phyloP scores from a whole-genome alignment of 331 rosid genomes.

The Telfairia occidentalis region DNA sequence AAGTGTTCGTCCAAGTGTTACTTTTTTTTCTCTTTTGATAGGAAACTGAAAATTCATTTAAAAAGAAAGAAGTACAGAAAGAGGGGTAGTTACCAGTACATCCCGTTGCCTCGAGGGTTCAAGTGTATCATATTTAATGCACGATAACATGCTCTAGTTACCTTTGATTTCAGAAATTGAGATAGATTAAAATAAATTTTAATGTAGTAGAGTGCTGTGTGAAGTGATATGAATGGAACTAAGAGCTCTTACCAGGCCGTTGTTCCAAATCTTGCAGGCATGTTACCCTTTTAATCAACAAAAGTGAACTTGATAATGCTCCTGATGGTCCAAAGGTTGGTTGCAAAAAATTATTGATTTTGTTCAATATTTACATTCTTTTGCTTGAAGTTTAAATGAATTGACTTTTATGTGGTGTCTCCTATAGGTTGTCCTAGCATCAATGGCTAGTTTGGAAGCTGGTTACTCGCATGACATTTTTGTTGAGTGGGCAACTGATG shows the following conservation, averaged over 20 bases:
- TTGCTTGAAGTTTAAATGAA: conserved; percentile 2
- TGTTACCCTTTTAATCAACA: conserved; percentile 53
- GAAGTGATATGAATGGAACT: neutral
- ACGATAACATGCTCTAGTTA: neutral
- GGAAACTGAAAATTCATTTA: neutral
- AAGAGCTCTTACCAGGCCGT: conserved; percentile 19
- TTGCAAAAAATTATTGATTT: neutral
- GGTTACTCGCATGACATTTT: conserved; percentile 95
- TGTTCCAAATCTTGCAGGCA: conserved; percentile 45
- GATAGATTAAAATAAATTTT: neutral
- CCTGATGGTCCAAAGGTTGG: conserved; percentile 94
- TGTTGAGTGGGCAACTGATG: conserved; percentile 78
- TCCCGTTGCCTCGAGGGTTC: neutral
- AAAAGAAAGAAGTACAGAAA: neutral
- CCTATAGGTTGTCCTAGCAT: conserved; percentile 73
- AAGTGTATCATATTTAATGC: neutral
- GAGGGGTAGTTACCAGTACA: neutral
- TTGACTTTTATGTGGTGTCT: conserved; percentile 11
- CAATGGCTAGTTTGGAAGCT: conserved; percentile 98
- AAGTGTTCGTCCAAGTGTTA: conserved; percentile 24
- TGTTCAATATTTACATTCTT: neutral
- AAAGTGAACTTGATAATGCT: conserved; percentile 81
- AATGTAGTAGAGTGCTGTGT: neutral
- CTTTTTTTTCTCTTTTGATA: neutral
- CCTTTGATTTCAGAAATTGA: neutral